A percentile compares a stretch with the other conserved stretches of the same genome.
Evolutionary conservation across 441 rosid species (phyloP).

Genomic region (Gossypium gossypioides): DNA sequence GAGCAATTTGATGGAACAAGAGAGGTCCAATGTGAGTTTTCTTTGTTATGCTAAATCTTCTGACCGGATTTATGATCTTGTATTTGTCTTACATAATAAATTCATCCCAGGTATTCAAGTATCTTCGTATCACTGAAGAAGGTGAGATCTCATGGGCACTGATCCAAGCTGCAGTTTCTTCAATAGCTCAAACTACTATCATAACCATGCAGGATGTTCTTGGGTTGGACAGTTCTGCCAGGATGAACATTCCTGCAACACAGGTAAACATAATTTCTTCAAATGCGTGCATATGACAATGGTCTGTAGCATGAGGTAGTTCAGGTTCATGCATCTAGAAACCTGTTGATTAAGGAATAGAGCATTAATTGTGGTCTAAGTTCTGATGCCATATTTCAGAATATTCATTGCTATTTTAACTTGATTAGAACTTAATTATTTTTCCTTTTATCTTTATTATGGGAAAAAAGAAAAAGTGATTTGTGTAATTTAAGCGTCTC

Average conservation of each 20-base stretch:
- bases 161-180: constrained; percentile 55
- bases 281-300: background rate
- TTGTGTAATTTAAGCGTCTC: background rate
- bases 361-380: background rate
- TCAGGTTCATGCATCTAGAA: background rate
- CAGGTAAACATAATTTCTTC: constrained; percentile 30
- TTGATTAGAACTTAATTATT: too few species aligned
- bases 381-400: background rate
- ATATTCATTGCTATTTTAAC: too few species aligned
- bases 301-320: background rate
- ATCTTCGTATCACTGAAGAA: constrained; percentile 48
- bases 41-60: background rate
- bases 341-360: background rate
- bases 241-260: constrained; percentile 92
- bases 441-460: background rate
- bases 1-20: constrained; percentile 50
- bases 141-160: constrained; percentile 57
- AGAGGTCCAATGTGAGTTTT: constrained; percentile 59
- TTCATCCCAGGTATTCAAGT: constrained; percentile 46
- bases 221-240: constrained; percentile 67
- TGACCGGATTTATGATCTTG: background rate
- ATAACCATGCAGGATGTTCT: constrained; percentile 91
- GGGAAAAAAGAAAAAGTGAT: background rate
- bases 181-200: constrained; percentile 71
- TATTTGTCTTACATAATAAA: constrained; percentile 2